Evolutionary conservation across 768 basidiomycete genomes (phyloP).

Genomic region (Amanita muscaria): DNA sequence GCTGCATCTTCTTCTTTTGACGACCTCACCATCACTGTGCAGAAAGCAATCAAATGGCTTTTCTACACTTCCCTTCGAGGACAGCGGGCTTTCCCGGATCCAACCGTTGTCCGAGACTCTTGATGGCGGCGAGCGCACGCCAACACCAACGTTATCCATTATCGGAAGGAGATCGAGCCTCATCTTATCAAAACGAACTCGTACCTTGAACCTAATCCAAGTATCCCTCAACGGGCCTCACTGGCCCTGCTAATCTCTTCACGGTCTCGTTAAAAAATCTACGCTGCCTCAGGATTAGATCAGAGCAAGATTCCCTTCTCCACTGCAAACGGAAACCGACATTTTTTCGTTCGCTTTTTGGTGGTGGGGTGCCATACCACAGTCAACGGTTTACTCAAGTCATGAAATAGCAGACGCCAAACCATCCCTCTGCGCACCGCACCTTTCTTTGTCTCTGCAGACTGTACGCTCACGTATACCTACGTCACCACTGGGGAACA

Average conservation of each 20-base stretch:
- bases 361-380: constrained; percentile 97
- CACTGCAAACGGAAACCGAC: constrained; percentile 90
- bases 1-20: constrained; percentile 71
- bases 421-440: constrained; percentile 65
- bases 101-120: constrained; percentile 82
- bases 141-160: constrained; percentile 90
- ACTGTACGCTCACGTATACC: constrained; percentile 69
- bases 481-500: constrained; percentile 83
- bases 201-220: constrained; percentile 67
- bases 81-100: constrained; percentile 93
- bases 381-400: constrained; percentile 73
- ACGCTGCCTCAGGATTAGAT: constrained; percentile 79
- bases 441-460: constrained; percentile 85
- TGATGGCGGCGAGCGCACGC: constrained; percentile 88
- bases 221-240: constrained; percentile 92
- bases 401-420: constrained; percentile 65
- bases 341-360: constrained; percentile 87
- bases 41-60: constrained; percentile 84
- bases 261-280: constrained; percentile 90
- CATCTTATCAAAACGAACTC: constrained; percentile 85
- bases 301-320: constrained; percentile 93
- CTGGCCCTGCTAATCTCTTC: constrained; percentile 86
- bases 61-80: constrained; percentile 92
- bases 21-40: constrained; percentile 64
- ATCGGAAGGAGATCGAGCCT: constrained; percentile 76